These are phyloP conservation scores for Auxenochlorella pyrenoidosa DNA, from an alignment of 139 green algal species.

Conservation along the genomic window DNA sequence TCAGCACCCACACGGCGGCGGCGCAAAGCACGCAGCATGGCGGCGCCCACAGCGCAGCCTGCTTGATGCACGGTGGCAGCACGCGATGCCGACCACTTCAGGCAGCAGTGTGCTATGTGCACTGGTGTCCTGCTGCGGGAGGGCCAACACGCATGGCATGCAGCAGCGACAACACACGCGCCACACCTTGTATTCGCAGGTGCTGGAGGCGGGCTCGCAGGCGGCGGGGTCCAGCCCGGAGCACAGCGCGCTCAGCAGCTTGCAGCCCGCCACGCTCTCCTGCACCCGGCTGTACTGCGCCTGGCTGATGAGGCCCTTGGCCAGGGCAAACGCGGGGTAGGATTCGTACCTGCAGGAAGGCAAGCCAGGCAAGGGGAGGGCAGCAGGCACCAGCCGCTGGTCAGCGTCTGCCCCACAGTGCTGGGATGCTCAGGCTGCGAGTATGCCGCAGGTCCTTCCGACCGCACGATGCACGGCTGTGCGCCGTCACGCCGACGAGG, in stretches of 20 bases:
- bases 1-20: too few relatives aligned
- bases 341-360: background rate
- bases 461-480: too few relatives aligned
- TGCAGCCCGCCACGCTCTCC: background rate
- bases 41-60: too few relatives aligned
- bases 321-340: background rate
- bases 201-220: background rate
- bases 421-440: background rate
- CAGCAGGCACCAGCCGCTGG: background rate
- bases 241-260: constrained; percentile 13
- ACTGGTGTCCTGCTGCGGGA: too few relatives aligned
- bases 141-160: too few relatives aligned
- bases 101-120: background rate
- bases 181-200: constrained; percentile 3
- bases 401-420: too few relatives aligned
- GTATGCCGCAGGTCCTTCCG: too few relatives aligned
- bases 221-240: background rate
- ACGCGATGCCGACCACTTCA: too few relatives aligned
- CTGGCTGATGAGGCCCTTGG: background rate
- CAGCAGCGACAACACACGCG: too few relatives aligned
- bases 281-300: background rate
- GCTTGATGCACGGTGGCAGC: too few relatives aligned
- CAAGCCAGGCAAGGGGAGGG: background rate
- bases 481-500: background rate
- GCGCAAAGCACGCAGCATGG: too few relatives aligned